Evolutionary conservation across 1,284 basidiomycete genomes (phyloP).

Genomic region (Filobasidium uniguttulatum): DNA sequence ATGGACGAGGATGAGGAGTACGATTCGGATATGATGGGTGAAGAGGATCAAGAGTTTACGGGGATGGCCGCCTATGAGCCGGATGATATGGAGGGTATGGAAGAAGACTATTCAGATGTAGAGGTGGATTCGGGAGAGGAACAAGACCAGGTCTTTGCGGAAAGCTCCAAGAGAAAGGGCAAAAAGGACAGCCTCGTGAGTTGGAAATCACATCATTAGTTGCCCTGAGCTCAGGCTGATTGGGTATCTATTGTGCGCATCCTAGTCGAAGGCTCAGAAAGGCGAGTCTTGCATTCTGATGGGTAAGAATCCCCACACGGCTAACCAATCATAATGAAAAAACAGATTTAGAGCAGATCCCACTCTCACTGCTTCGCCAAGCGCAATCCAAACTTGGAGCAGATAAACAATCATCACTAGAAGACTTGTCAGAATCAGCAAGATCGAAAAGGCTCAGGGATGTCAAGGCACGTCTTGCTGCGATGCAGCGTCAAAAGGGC

Average conservation of each 20-base stretch:
- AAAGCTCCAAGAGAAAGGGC: conserved; percentile 8
- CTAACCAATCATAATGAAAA: background rate
- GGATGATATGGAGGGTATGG: conserved; percentile 23
- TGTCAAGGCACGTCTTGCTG: conserved; percentile 26
- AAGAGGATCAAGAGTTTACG: conserved; percentile 28
- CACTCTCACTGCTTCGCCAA: conserved; percentile 44
- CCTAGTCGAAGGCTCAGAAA: conserved; percentile 11
- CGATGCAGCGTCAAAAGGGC: conserved; percentile 28
- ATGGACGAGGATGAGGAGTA: conserved; percentile 40
- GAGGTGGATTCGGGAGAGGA: conserved; percentile 12
- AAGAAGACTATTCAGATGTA: conserved; percentile 22
- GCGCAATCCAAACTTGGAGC: conserved; percentile 45
- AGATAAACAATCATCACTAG: conserved; percentile 19
- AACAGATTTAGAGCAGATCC: conserved; percentile 18
- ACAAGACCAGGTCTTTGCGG: background rate
- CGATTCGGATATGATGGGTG: conserved; percentile 46
- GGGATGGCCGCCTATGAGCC: conserved; percentile 29
- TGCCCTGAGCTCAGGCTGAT: background rate
- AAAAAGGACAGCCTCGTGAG: conserved; percentile 7
- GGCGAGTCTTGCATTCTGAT: background rate
- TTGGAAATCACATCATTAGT: conserved; percentile 1
- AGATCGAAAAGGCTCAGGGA: conserved; percentile 17
- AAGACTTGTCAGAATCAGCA: background rate
- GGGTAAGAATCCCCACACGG: conserved; percentile 3
- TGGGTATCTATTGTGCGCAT: background rate